Evolutionary conservation across 441 rosid species (phyloP).

Genomic region (Populus hybrid): DNA sequence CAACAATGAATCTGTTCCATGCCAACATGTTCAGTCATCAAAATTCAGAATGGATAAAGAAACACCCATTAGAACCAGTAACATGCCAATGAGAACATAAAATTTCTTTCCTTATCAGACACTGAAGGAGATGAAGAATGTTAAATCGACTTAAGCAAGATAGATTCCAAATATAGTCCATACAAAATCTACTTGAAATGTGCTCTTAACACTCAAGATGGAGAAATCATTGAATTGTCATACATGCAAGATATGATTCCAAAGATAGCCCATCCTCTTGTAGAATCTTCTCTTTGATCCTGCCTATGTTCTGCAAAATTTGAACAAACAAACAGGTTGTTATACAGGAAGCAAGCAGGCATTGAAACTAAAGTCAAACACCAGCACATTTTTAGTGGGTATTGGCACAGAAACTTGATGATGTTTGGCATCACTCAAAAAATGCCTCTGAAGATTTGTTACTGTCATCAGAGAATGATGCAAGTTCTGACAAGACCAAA

Average conservation of each 20-base stretch:
- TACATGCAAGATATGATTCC: conserved; percentile 93
- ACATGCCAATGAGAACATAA: not conserved
- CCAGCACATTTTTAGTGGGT: not conserved
- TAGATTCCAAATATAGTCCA: not conserved
- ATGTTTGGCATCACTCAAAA: not conserved
- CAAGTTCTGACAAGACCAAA: not conserved
- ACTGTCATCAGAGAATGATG: not conserved
- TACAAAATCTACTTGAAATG: not conserved
- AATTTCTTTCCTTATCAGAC: not conserved
- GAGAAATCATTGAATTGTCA: conserved; percentile 15
- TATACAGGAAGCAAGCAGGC: conserved; percentile 4
- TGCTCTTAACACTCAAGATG: conserved; percentile 3
- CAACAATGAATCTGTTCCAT: conserved; percentile 59
- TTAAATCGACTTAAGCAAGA: not conserved
- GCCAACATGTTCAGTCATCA: conserved; percentile 16
- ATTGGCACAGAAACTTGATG: not conserved
- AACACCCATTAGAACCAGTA: not conserved
- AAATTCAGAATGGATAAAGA: conserved; percentile 11
- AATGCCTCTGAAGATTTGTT: not conserved
- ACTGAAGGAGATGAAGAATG: not conserved
- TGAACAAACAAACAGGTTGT: conserved; percentile 14
- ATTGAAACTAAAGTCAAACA: not conserved
- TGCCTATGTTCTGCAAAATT: conserved; percentile 59
- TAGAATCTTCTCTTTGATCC: conserved; percentile 49
- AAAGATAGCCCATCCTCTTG: conserved; percentile 82